Evolutionary conservation across 805 yeast genomes (phyloP).

Genomic region (Grigorovia yakushimaensis): DNA sequence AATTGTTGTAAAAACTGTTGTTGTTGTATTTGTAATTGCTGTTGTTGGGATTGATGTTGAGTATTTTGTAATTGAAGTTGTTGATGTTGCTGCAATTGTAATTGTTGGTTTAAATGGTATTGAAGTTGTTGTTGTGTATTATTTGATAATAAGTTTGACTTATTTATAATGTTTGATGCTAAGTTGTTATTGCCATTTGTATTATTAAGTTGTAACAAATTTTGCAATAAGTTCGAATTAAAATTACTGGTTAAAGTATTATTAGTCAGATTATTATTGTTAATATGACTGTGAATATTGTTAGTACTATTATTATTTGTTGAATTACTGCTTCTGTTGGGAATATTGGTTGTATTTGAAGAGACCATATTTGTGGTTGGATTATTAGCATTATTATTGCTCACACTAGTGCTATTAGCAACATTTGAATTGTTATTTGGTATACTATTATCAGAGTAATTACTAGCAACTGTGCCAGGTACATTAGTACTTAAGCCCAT

Average conservation of each 20-base stretch:
- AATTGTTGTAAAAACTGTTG: conserved; percentile 10
- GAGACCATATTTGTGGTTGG: not conserved
- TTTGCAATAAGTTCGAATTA: not conserved
- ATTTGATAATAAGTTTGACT: not conserved
- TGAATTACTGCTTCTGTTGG: not conserved
- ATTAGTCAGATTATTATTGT: not conserved
- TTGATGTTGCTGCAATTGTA: conserved; percentile 15
- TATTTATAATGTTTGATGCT: not conserved
- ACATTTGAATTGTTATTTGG: not conserved
- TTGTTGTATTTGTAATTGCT: conserved; percentile 19
- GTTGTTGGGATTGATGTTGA: conserved; percentile 20
- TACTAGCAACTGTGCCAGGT: not conserved
- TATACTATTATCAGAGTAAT: not conserved
- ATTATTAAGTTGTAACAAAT: not conserved
- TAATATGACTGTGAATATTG: not conserved
- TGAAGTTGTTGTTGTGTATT: conserved; percentile 9
- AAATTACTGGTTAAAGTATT: conserved; percentile 1
- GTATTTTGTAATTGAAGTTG: conserved; percentile 15
- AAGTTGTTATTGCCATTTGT: not conserved
- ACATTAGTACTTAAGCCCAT: not conserved
- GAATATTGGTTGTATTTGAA: not conserved
- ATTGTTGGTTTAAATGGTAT: conserved; percentile 13
- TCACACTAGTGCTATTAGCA: not conserved
- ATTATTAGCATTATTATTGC: not conserved
- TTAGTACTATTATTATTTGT: not conserved